Evolutionary conservation across 805 yeast genomes (phyloP), one percentile per base, ranked within the genome.

Genomic region (Brettanomyces custersianus): DNA sequence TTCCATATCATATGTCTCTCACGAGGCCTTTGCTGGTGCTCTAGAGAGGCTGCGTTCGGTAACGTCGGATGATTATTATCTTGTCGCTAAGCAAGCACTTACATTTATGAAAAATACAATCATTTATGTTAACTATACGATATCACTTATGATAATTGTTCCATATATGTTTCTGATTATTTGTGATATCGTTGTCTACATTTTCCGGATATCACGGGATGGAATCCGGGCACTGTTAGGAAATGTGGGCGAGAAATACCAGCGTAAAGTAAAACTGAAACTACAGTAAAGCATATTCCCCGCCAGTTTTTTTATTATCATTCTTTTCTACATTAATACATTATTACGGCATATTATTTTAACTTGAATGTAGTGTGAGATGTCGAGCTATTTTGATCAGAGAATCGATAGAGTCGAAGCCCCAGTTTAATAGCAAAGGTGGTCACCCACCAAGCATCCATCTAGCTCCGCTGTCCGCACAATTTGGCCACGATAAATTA

Each of bases 141-240:
- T 51, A 22, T 40, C 52, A 3, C 30, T 48, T 33, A 31, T 45
- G 29, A 46, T 51, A 23, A 44, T 51, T 13, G 38, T 41, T 5
- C 60, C 60, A 10, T 55, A 51, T 33, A 16, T 54, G 33, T 10
- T 42, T 2, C 31, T 52, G 10, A 40, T 55, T 5, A 18, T 33
- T 4, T 34, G 42, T 16, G 60, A 55, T 21, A 10, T 54, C 8
- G 19, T 48, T 13, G 48, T 55, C 4, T 54, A 49, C 31, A 13
- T 50, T 8, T 25, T 46, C 24, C 40, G 59, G 17, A 19, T 54
- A 20, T 7, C 32, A 0, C 20, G 34, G 12, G 52, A 44, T 18
- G 35, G 16, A n/a, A 15, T 9, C 15, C 29, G n/a, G n/a, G n/a
- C n/a, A n/a, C n/a, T n/a, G n/a, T n/a, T n/a, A n/a, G n/a, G n/a